phyloP scores from a whole-genome alignment of 1,139 yeast genomes.

The Candida anutae region DNA sequence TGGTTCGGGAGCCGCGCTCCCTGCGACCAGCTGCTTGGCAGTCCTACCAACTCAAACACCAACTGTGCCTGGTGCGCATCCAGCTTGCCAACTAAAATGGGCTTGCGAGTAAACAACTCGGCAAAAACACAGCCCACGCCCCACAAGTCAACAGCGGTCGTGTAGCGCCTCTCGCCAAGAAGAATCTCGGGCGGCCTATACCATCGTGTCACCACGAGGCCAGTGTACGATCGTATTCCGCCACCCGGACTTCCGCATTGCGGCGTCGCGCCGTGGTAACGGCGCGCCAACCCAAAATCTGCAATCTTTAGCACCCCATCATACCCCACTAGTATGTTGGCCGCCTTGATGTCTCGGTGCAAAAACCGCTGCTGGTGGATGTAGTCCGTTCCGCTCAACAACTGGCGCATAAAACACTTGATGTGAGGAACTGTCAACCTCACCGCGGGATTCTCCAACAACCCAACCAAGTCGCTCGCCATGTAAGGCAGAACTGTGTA shows the following conservation, averaged over 20 bases:
- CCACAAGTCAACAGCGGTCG: conserved; percentile 96
- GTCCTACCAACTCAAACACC: conserved; percentile 75
- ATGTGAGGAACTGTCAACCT: conserved; percentile 56
- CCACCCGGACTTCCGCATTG: conserved; percentile 55
- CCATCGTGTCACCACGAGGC: conserved; percentile 94
- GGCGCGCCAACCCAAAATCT: conserved; percentile 85
- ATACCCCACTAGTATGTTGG: conserved; percentile 75
- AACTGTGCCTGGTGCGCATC: conserved; percentile 88
- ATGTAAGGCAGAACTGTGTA: conserved; percentile 91
- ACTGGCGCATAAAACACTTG: conserved; percentile 76
- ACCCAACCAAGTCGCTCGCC: conserved; percentile 88
- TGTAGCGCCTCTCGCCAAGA: conserved; percentile 76
- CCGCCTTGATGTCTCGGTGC: conserved; percentile 93
- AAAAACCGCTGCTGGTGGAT: conserved; percentile 65
- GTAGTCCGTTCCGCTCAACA: conserved; percentile 72
- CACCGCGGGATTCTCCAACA: conserved; percentile 80
- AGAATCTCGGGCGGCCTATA: conserved; percentile 92
- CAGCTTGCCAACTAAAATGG: conserved; percentile 77
- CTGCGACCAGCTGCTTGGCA: conserved; percentile 70
- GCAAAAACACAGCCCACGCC: conserved; percentile 96
- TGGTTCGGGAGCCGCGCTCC: conserved; percentile 58
- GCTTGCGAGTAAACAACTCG: conserved; percentile 74
- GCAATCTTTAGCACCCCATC: conserved; percentile 75
- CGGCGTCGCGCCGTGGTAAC: conserved; percentile 67
- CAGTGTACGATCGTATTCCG: conserved; percentile 74